Percentiles rank a stretch among this genome's conserved stretches.
phyloP scores from a whole-genome alignment of 495 filamentous ascomycete genomes.

The Aspergillus coremiiformis region DNA sequence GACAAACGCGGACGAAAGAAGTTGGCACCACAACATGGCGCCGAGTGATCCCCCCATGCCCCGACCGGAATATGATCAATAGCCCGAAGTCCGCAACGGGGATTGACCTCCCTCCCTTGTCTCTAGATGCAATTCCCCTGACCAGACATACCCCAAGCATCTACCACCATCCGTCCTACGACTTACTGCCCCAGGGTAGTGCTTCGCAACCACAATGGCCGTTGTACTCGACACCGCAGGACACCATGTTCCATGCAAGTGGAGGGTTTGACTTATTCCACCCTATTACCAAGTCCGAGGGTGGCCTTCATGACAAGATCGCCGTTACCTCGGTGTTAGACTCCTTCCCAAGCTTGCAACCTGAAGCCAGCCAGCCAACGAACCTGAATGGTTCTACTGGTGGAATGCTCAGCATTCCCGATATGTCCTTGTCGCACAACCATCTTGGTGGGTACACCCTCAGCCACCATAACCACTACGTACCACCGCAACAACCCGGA shows the following conservation, averaged over 20 bases:
- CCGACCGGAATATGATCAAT: slow-evolving; percentile 31
- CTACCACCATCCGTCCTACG: slow-evolving; percentile 34
- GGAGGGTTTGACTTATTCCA: slow-evolving; percentile 32
- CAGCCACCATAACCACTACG: slow-evolving; percentile 31
- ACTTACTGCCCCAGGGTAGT: slow-evolving; percentile 24
- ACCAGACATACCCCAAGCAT: slow-evolving; percentile 27
- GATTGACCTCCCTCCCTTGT: slow-evolving; percentile 37
- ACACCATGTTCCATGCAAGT: slow-evolving; percentile 33
- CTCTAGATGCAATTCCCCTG: slow-evolving; percentile 33
- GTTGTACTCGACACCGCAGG: slow-evolving; percentile 31
- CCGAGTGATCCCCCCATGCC: slow-evolving; percentile 34
- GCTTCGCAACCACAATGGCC: slow-evolving; percentile 34
- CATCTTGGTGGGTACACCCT: slow-evolving; percentile 28
- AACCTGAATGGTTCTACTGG: slow-evolving; percentile 25
- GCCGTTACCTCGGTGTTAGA: slow-evolving; percentile 38
- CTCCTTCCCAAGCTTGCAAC: slow-evolving; percentile 28
- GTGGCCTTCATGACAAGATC: slow-evolving; percentile 33
- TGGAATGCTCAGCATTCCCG: slow-evolving; percentile 38
- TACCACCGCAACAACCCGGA: slow-evolving; percentile 26
- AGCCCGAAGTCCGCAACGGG: slow-evolving; percentile 30
- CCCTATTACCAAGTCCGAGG: slow-evolving; percentile 33
- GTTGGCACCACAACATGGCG: slow-evolving; percentile 49
- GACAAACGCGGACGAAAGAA: slow-evolving; percentile 35
- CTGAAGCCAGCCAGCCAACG: slow-evolving; percentile 28
- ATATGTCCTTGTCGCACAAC: slow-evolving; percentile 31